Percentiles rank a stretch among this genome's conserved stretches.
Conservation (phyloP, 176 grass and related monocot genomes). For the Canna indica region DNA sequence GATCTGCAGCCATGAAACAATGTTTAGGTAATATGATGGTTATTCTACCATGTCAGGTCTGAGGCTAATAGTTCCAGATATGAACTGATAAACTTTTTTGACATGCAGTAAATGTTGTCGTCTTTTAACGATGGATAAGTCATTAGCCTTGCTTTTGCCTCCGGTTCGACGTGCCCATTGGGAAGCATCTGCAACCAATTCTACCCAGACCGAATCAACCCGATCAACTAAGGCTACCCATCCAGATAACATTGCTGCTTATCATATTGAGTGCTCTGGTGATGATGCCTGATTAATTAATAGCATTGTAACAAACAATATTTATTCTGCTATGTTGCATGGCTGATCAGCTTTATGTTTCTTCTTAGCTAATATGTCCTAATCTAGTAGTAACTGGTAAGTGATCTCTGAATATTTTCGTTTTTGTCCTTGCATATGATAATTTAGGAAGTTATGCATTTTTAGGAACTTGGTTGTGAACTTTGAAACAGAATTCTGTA, state of each 20-base stretch:
- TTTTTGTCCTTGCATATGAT: neutral
- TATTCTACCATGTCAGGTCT: neutral
- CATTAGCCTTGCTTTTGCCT: slow-evolving; percentile 72
- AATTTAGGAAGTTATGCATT: neutral
- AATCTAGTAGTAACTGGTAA: neutral
- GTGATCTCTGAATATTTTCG: neutral
- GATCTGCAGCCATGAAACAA: slow-evolving; percentile 68
- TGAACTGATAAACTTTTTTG: slow-evolving; percentile 22
- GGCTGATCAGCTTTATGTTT: neutral
- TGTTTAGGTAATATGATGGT: slow-evolving; percentile 57
- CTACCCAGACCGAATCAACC: slow-evolving; percentile 14
- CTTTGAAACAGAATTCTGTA: neutral
- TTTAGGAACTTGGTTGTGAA: neutral
- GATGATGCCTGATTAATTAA: slow-evolving; percentile 40
- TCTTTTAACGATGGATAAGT: slow-evolving; percentile 74
- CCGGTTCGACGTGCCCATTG: slow-evolving; percentile 58
- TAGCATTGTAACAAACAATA: neutral
- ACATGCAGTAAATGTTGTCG: slow-evolving; percentile 66
- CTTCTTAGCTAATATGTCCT: neutral
- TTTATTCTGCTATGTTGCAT: neutral
- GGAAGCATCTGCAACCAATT: slow-evolving; percentile 23
- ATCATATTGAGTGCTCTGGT: slow-evolving; percentile 83
- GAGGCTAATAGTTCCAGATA: neutral
- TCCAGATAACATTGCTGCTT: slow-evolving; percentile 57
- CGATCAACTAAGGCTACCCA: slow-evolving; percentile 22